Evolutionary conservation across 345 rosid species (phyloP), one percentile per base, ranked within the genome.

Genomic region (Aquilaria malaccensis): DNA sequence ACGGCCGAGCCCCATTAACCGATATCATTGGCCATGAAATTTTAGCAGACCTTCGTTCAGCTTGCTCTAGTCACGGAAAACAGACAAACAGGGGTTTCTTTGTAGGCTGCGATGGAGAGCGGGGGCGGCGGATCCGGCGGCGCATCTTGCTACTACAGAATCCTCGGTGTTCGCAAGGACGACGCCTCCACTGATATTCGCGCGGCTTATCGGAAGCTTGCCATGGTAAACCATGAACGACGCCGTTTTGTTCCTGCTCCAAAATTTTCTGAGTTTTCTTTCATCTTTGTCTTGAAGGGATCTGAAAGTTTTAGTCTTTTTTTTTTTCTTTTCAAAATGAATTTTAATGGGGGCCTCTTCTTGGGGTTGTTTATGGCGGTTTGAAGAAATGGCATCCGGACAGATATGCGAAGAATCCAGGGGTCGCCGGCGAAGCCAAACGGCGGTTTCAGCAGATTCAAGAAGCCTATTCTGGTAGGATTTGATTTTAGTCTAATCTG

Each of bases 331-430:
- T 31, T n/a, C 1, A 4, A 22, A 22, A 22, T 22, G 22, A 22
- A 22, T 22, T 49, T 49, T 14, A 49, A 49, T 49, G 52, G n/a
- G 52, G 11, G 52, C 13, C n/a, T 37, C 43, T 37, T n/a, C 9
- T 51, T 51, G 55, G 29, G 55, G 56, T 10, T 1, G 22, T 29
- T 0, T 51, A 30, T 61, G 13, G 0, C 1, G 32, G 2, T 46
- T n/a, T 59, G 68, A 55, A 89, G 96, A 83, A 84, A 79, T 92
- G 98, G 98, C 98, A 89, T 56, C 98, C 98, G 10, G 98, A 92
- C 67, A 78, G 81, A 68, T 83, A 74, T 77, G 70, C 79, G 6
- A 63, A 65, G 62, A 83, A 81, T 29, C 87, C 91, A 5, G 79
- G 68, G 12, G 74, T 71, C 3, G 85, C 82, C 33, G 91, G 87